Base-by-base conservation (phyloP, 768 basidiomycete genomes). In the Boletus rubescentipes region DNA sequence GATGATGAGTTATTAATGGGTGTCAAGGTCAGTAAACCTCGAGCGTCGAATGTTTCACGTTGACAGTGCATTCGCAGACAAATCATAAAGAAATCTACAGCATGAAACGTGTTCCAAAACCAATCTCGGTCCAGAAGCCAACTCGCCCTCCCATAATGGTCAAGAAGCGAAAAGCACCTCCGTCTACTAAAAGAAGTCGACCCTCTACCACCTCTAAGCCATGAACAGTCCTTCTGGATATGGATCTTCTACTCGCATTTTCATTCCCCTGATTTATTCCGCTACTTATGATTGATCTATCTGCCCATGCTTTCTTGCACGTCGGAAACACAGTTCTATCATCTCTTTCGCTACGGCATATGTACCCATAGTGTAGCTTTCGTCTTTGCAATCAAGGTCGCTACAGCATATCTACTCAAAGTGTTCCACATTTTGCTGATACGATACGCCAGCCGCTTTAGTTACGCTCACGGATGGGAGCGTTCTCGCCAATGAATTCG, bases 1-100 rank as follows among this genome's bases (percentile, higher is more conserved):
- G 82, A 83, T 5, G 85, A 87, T 57, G 83, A 85, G 60, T 64
- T 87, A 30, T 76, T 81, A 74, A 79, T 87, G 68, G 82, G 80
- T 26, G 71, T 76, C n/a, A 79, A 79, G 75, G 86, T 86, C 32
- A 56, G 64, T 18, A 40, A 45, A 32, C 68, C 61, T 40, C 6
- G 34, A 39, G 41, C 26, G 32, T 18, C 5, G 40, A 18, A 34
- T 40, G 32, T 49, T 43, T 55, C 53, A 14, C 12, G 23, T 39
- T 60, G 12, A 57, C n/a, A 10, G 9, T 32, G 12, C 9, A 37
- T 35, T 46, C 49, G 32, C 57, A 82, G 79, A 69, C 69, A 32
- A 79, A 77, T 49, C 73, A 66, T 32, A 71, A 73, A 14, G 75
- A 77, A 58, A 56, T 72, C 15, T 69, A 66, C 4, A 48, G 67